Conservation (phyloP, 129 eudicot species). For the Pseudognaphalium luteoalbum region DNA sequence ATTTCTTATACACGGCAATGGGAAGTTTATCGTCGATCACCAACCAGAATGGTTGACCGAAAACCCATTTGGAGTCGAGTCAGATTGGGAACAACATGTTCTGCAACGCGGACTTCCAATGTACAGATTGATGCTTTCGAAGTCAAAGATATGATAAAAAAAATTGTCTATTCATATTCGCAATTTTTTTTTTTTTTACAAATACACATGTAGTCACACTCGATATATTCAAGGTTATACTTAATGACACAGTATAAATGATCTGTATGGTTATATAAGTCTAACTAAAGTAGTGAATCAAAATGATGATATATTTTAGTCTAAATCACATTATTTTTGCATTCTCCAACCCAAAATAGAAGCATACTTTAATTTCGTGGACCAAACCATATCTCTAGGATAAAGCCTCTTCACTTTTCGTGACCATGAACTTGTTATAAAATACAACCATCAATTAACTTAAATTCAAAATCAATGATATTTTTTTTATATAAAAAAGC, state of each 20-base stretch:
- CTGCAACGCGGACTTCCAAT: slow-evolving; percentile 62
- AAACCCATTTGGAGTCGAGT: slow-evolving; percentile 75
- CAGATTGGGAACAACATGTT: slow-evolving; percentile 92
- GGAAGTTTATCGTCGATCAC: slow-evolving; percentile 48
- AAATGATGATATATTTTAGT: background rate
- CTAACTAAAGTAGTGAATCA: background rate
- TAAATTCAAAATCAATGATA: too few relatives aligned
- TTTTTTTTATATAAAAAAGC: too few relatives aligned
- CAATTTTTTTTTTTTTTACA: background rate
- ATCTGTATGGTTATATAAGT: background rate
- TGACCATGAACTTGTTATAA: background rate
- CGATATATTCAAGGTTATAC: background rate
- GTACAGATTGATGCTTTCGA: slow-evolving; percentile 72
- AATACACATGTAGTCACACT: background rate
- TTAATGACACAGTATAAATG: background rate
- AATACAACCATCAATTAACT: too few relatives aligned
- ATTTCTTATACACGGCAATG: slow-evolving; percentile 55
- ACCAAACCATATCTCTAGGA: background rate
- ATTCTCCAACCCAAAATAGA: background rate
- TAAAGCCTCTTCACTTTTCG: background rate
- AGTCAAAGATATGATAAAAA: slow-evolving; percentile 23
- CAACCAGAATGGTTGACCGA: slow-evolving; percentile 59
- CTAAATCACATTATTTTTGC: background rate
- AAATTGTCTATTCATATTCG: background rate
- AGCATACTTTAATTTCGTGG: background rate